A percentile compares a stretch with the other conserved stretches of the same genome.
phyloP scores from a whole-genome alignment of 768 basidiomycete genomes.

The Butyriboletus loyo region DNA sequence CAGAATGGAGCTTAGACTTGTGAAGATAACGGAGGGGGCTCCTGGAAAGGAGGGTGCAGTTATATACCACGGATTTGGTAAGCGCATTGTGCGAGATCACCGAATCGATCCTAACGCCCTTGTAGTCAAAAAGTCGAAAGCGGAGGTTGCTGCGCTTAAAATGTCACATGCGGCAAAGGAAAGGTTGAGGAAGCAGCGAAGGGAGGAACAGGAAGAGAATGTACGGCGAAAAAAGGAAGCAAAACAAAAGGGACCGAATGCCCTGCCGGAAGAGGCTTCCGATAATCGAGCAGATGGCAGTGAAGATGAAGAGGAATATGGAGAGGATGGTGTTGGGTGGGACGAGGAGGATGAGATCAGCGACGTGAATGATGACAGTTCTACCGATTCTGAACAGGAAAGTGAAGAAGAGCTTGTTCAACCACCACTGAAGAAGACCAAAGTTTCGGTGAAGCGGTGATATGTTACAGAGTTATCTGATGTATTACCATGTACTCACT shows the following conservation, averaged over 20 bases:
- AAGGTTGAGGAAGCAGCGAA: constrained; percentile 68
- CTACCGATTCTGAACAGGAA: constrained; percentile 39
- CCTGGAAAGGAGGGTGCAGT: constrained; percentile 93
- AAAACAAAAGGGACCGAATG: constrained; percentile 26
- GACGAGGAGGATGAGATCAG: constrained; percentile 66
- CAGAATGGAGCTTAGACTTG: constrained; percentile 85
- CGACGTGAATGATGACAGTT: constrained; percentile 48
- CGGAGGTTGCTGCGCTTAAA: constrained; percentile 63
- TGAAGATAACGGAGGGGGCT: constrained; percentile 93
- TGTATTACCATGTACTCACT: constrained; percentile 15
- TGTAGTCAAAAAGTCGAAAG: constrained; percentile 86
- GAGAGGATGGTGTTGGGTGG: constrained; percentile 40
- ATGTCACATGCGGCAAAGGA: constrained; percentile 76
- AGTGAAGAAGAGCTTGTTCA: constrained; percentile 48
- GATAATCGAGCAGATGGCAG: constrained; percentile 43
- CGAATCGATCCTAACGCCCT: constrained; percentile 3
- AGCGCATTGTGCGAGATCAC: constrained; percentile 27
- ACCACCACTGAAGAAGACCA: constrained; percentile 55
- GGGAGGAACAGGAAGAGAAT: constrained; percentile 90
- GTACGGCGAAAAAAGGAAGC: constrained; percentile 75
- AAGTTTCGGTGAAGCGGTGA: constrained; percentile 47
- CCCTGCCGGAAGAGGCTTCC: constrained; percentile 29
- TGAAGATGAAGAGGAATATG: constrained; percentile 38
- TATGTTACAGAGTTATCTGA: not conserved
- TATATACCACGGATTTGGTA: constrained; percentile 93